Base-by-base conservation (phyloP, 345 rosid genomes). In the Citrus hindsii region DNA sequence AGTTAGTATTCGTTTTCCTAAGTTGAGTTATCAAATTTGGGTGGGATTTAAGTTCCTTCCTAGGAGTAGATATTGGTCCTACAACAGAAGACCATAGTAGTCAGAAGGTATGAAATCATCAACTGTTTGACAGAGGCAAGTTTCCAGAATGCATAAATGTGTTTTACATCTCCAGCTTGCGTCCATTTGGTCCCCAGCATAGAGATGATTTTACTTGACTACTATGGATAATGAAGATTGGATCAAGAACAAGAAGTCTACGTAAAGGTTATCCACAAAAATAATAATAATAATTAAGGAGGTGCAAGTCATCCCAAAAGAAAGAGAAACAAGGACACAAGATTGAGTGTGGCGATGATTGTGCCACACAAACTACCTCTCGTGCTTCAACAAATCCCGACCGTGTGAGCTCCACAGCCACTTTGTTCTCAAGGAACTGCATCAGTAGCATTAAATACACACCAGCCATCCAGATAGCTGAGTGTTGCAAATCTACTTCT, bases 401-500 rank as follows among this genome's bases (percentile, higher is more conserved):
- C 69, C 98, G 89, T 16, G 98, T 96, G 80, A 96, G 98, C 87
- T 96, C 99, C 86, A 94, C 84, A 40, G 98, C 97, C 76, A 94
- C 98, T 86, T 88, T 94, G 87, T 94, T 94, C 87, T 96, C 99
- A 77, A 94, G 93, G 83, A 94, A 96, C 76, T 96, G 99, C 98
- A 96, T 91, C 76, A 94, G 81, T 61, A 96, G 89, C 94, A 94
- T 89, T 70, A 96, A 87, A 83, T 92, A 94, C 60, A 96, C 90
- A 74, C 98, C 92, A 84, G 95, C 98, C 95, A 92, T 96, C 98
- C 98, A 91, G 71, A 96, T 94, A 72, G 95, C 92, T 6, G 98
- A 90, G 80, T 92, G 95, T 72, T 88, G 91, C 89, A 96, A 87
- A 83, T 96, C 97, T 82, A 85, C 89, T 86, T 96, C 99, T 95